A percentile compares a stretch with the other conserved stretches of the same genome.
Conservation (phyloP, 2,329 filamentous ascomycete genomes). For the Purpureocillium lavendulum region DNA sequence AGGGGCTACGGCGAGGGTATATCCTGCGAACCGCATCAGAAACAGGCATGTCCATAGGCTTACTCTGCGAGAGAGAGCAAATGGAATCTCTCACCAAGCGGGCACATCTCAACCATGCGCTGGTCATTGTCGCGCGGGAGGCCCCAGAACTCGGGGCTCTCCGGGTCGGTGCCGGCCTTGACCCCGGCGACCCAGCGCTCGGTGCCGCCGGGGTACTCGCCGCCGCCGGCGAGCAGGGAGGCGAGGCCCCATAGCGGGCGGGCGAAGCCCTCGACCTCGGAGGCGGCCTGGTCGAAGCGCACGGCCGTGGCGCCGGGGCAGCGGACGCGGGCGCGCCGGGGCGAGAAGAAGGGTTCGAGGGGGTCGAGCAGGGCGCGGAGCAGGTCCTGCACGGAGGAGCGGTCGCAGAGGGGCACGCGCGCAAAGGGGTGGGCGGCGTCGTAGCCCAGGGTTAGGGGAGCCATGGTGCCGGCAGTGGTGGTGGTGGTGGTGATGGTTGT, state of each 20-base stretch:
- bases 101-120: constrained; percentile 78
- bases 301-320: constrained; percentile 64
- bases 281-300: constrained; percentile 68
- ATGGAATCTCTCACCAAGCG: constrained; percentile 55
- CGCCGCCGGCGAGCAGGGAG: constrained; percentile 60
- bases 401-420: constrained; percentile 42
- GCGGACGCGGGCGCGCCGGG: constrained; percentile 14
- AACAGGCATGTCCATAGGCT: no score
- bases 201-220: constrained; percentile 39
- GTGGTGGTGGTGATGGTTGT: no score
- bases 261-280: constrained; percentile 68
- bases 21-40: constrained; percentile 33
- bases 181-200: constrained; percentile 20
- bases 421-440: constrained; percentile 46
- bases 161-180: constrained; percentile 61
- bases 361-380: constrained; percentile 60
- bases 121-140: constrained; percentile 55
- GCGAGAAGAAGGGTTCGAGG: constrained; percentile 59
- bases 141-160: constrained; percentile 67
- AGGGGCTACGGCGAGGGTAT: constrained; percentile 61
- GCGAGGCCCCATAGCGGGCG: constrained; percentile 70
- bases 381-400: constrained; percentile 35
- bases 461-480: constrained; percentile 1
- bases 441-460: constrained; percentile 36
- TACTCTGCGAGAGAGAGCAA: no score